Base-by-base conservation (phyloP, 2,329 filamentous ascomycete genomes). In the Hypoxylon sp. region DNA sequence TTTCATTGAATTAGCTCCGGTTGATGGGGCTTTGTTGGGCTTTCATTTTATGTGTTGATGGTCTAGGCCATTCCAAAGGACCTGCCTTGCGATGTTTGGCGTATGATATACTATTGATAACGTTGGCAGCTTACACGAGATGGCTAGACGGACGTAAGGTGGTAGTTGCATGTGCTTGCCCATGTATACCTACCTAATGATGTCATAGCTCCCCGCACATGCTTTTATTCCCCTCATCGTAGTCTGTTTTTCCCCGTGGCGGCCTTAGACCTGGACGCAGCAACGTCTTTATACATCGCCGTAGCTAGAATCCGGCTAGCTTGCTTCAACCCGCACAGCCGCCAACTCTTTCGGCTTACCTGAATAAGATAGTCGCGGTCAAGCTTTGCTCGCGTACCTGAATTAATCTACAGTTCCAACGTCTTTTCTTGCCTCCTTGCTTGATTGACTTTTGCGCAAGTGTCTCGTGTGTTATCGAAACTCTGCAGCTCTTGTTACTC, bases 361-460 rank as follows among this genome's bases (percentile, higher is more conserved):
- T 62, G 63, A 75, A 73, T 52, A 15, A 74, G 74, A 72, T 72
- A 74, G 70, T 68, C 48, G 35, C 62, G 11, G 47, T 62, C 39
- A 59, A 72, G 63, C 67, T 66, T 47, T 66, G 39, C 58, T 70
- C 62, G 60, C 65, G 72, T 75, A 68, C 73, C 70, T 75, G 69
- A 60, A 68, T 70, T 72, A 50, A 73, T 75, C 66, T 74, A 62
- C 67, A 68, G 27, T 62, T 63, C 61, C 51, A 62, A 56, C 47
- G 32, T 54, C 31, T 51, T 39, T 8, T 51, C 55, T 50, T 58
- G 21, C 29, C 21, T 50, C 27, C 21, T 19, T 29, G 17, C 44
- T 50, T 39, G 8, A 50, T 50, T 58, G n/a, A 37, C 7, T 24
- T 51, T 39, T 55, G n/a, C 32, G 31, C 27, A 19, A 42, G 27